Percentiles rank a stretch among this genome's conserved stretches.
Conservation (phyloP, 2,329 filamentous ascomycete genomes). For the Chaetothyriales sp. region DNA sequence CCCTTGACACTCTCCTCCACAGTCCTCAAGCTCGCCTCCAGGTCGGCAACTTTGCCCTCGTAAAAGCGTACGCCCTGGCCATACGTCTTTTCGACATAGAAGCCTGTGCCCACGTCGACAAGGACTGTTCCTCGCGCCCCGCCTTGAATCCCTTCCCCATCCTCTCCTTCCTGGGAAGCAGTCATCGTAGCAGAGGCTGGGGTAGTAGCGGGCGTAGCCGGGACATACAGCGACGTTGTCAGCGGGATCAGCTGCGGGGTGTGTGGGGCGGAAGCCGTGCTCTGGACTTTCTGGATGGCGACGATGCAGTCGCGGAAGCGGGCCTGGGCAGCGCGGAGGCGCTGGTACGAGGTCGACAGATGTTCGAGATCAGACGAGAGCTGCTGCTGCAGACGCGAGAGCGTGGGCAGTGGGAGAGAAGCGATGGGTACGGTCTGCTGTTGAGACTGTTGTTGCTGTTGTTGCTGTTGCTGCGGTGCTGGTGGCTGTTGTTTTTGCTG, state of each 20-base stretch:
- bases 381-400: constrained; percentile 85
- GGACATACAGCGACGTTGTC: constrained; percentile 88
- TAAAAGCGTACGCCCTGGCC: constrained; percentile 55
- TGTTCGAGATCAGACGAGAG: constrained; percentile 94
- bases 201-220: constrained; percentile 60
- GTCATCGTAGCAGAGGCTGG: background rate
- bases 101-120: constrained; percentile 87
- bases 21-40: constrained; percentile 51
- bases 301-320: constrained; percentile 85
- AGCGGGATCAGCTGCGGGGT: constrained; percentile 68
- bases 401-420: constrained; percentile 68
- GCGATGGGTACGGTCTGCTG: constrained; percentile 51
- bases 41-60: constrained; percentile 51
- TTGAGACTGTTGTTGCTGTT: background rate
- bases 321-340: constrained; percentile 74
- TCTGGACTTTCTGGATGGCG: constrained; percentile 51
- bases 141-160: background rate
- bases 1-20: constrained; percentile 54
- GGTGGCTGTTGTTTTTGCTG: background rate
- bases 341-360: constrained; percentile 76
- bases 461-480: background rate
- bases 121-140: constrained; percentile 50
- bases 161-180: background rate
- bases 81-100: constrained; percentile 74
- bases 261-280: constrained; percentile 18